A percentile compares a stretch with the other conserved stretches of the same genome.
These are phyloP conservation scores for Neurospora hispaniola DNA, from an alignment of 495 filamentous ascomycete species.

Conservation along the genomic window DNA sequence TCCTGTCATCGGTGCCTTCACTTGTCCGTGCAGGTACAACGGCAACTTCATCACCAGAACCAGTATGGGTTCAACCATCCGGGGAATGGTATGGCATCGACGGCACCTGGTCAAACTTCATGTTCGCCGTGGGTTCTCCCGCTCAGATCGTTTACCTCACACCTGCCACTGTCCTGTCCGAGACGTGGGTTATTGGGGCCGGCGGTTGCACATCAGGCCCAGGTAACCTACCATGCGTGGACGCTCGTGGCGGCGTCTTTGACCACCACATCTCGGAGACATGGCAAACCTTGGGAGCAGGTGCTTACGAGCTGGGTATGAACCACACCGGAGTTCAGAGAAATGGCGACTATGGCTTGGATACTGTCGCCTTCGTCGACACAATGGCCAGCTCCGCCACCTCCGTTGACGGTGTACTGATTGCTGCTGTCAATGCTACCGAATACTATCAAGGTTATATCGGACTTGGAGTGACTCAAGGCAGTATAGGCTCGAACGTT, in stretches of 20 bases:
- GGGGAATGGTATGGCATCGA: conserved; percentile 38
- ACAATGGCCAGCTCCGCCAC: conserved; percentile 28
- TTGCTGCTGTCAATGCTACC: conserved; percentile 45
- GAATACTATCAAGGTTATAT: conserved; percentile 48
- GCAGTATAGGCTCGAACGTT: conserved; percentile 29
- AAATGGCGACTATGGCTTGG: conserved; percentile 50
- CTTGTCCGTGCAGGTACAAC: conserved; percentile 18
- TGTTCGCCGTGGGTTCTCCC: conserved; percentile 45
- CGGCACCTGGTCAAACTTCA: conserved; percentile 43
- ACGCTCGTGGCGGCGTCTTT: conserved; percentile 45
- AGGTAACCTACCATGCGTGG: conserved; percentile 22
- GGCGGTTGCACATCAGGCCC: conserved; percentile 34
- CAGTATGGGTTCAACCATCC: conserved; percentile 35
- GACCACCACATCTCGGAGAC: conserved; percentile 38
- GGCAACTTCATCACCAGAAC: conserved; percentile 6
- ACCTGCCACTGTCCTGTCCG: conserved; percentile 44
- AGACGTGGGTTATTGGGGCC: conserved; percentile 46
- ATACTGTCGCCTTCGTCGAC: conserved; percentile 39
- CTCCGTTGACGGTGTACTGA: conserved; percentile 35
- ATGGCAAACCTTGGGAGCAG: conserved; percentile 41
- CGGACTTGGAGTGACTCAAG: conserved; percentile 41
- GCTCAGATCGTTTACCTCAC: conserved; percentile 47
- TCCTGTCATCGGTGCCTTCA: conserved; percentile 25
- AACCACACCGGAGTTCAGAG: conserved; percentile 40
- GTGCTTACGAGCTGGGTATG: conserved; percentile 42